Percentiles rank a stretch among this genome's conserved stretches.
Evolutionary conservation across 2,329 filamentous ascomycete species (phyloP).

Genomic region (Dactylellina sp.): DNA sequence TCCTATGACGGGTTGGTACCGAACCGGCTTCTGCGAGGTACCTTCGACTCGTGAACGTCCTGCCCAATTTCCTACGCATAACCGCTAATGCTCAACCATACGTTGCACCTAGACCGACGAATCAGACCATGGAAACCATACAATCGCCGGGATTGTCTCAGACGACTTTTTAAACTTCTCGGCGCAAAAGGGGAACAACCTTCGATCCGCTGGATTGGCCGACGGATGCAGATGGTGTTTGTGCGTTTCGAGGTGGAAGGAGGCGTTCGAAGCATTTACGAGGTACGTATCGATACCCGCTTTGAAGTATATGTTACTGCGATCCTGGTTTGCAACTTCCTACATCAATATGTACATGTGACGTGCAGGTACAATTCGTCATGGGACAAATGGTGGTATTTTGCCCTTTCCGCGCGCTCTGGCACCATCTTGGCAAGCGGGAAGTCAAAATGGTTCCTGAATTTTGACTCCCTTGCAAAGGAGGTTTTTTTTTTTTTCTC

Average conservation of each 20-base stretch:
- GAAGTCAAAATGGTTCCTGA: conserved; percentile 2
- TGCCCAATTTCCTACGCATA: conserved; percentile 15
- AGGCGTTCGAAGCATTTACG: conserved; percentile 70
- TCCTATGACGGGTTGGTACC: conserved; percentile 30
- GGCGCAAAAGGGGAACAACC: conserved; percentile 71
- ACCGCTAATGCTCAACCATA: conserved; percentile 14
- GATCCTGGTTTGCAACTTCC: not conserved
- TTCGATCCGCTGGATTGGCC: conserved; percentile 69
- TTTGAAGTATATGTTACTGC: not conserved
- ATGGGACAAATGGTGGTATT: not conserved
- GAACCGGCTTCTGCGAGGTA: conserved; percentile 31
- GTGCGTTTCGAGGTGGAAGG: conserved; percentile 72
- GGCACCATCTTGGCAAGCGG: not conserved
- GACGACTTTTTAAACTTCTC: conserved; percentile 74
- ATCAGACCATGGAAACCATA: conserved; percentile 72
- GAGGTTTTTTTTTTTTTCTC: conserved; percentile 7
- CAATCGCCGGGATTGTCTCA: conserved; percentile 70
- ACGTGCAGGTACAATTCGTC: conserved; percentile 6
- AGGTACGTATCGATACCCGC: conserved; percentile 61
- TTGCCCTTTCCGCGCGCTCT: not conserved
- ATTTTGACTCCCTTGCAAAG: not conserved
- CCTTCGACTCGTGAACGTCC: not conserved
- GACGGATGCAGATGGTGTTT: conserved; percentile 74
- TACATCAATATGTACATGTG: conserved; percentile 25
- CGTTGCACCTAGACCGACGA: conserved; percentile 64